Conservation (phyloP, 352 stramenopile species). For the Pythium insidiosum region DNA sequence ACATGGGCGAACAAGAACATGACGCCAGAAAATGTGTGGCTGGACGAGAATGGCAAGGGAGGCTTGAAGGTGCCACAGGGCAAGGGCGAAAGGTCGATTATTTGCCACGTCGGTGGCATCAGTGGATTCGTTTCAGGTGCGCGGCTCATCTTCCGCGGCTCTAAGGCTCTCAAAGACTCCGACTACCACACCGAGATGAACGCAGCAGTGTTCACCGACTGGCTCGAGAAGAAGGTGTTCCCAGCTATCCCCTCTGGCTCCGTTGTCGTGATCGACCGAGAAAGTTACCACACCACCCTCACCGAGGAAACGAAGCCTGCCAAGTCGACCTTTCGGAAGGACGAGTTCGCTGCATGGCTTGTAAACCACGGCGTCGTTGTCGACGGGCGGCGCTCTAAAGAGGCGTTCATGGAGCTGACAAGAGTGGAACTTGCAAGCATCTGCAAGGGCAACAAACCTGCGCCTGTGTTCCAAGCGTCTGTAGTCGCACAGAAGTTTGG, state of each 20-base stretch:
- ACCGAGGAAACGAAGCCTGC: conserved; percentile 7
- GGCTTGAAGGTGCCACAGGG: conserved; percentile 11
- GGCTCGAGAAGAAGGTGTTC: conserved; percentile 10
- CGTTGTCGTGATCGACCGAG: conserved; percentile 19
- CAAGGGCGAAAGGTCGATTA: conserved; percentile 14
- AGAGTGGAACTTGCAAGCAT: neutral
- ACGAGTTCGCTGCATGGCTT: conserved; percentile 7
- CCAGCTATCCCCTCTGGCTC: neutral
- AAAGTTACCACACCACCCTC: conserved; percentile 11
- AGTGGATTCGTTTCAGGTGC: conserved; percentile 13
- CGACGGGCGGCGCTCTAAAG: too few species aligned
- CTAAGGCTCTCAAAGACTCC: conserved; percentile 18
- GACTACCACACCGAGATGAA: conserved; percentile 28
- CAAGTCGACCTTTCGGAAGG: conserved; percentile 3
- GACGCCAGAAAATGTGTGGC: conserved; percentile 1
- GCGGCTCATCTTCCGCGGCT: conserved; percentile 15
- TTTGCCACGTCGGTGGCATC: conserved; percentile 12
- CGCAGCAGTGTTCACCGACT: conserved; percentile 13
- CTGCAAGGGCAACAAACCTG: conserved; percentile 9
- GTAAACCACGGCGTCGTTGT: neutral
- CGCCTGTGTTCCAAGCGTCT: neutral
- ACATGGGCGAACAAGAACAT: conserved; percentile 9
- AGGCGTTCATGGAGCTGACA: conserved; percentile 2
- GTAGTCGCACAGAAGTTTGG: neutral
- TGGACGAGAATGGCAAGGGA: conserved; percentile 2